Conservation (phyloP, 768 basidiomycete species). For the Hypholoma fasciculare region DNA sequence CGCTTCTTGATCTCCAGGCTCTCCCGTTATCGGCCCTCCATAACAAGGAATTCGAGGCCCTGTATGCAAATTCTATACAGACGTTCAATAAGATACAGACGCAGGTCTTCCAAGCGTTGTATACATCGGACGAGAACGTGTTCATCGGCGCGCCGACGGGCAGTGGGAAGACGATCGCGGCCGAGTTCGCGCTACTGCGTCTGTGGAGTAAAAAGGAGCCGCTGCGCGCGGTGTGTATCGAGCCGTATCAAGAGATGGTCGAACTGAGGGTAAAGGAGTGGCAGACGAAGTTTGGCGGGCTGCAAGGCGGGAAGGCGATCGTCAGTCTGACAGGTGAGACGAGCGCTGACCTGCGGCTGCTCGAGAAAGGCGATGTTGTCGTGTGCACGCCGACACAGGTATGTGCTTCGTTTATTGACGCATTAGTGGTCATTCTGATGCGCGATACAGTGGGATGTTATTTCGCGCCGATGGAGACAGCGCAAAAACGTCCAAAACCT, state of each 20-base stretch:
- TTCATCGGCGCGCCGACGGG: constrained; percentile 97
- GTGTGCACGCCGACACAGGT: constrained; percentile 93
- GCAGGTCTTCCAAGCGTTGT: constrained; percentile 97
- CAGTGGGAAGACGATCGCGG: constrained; percentile 96
- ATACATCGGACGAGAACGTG: constrained; percentile 94
- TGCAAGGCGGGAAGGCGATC: constrained; percentile 94
- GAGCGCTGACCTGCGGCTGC: constrained; percentile 83
- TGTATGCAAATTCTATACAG: constrained; percentile 79
- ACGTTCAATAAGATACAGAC: constrained; percentile 99
- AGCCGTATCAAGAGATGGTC: constrained; percentile 98
- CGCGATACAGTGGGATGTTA: constrained; percentile 89
- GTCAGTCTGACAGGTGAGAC: constrained; percentile 94
- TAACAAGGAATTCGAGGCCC: constrained; percentile 87
- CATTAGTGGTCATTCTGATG: too few relatives aligned
- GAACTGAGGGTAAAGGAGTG: constrained; percentile 89
- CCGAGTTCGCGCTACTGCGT: constrained; percentile 93
- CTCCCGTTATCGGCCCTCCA: constrained; percentile 90
- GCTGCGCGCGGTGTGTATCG: constrained; percentile 88
- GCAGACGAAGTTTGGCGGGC: constrained; percentile 74
- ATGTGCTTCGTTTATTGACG: constrained; percentile 25
- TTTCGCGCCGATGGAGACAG: constrained; percentile 95
- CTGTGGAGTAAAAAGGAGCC: constrained; percentile 89
- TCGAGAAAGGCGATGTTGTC: constrained; percentile 91
- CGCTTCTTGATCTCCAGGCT: constrained; percentile 89
- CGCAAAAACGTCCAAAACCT: constrained; percentile 95